Evolutionary conservation across 2,329 filamentous ascomycete species (phyloP).

Genomic region (Penicillium corylophilum): DNA sequence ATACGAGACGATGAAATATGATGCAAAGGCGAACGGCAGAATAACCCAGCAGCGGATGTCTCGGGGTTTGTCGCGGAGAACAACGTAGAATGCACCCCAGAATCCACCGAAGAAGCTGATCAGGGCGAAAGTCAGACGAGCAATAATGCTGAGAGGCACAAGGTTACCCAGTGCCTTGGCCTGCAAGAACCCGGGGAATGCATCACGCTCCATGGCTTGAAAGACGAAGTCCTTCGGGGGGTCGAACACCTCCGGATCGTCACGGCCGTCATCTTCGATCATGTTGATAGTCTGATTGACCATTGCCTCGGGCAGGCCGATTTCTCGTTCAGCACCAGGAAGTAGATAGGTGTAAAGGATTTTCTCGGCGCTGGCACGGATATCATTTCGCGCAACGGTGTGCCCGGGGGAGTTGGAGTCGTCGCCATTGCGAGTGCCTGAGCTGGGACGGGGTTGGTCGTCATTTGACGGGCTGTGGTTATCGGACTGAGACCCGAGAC

Average conservation of each 20-base stretch:
- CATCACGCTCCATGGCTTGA: slow-evolving; percentile 98
- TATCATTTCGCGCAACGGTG: slow-evolving; percentile 82
- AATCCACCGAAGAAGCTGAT: slow-evolving; percentile 86
- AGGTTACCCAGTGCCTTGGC: slow-evolving; percentile 95
- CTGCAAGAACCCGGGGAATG: slow-evolving; percentile 94
- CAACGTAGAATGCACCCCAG: slow-evolving; percentile 90
- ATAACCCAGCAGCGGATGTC: slow-evolving; percentile 82
- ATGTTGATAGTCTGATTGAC: slow-evolving; percentile 71
- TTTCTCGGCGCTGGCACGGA: slow-evolving; percentile 91
- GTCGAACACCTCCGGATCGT: slow-evolving; percentile 97
- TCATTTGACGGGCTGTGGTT: slow-evolving; percentile 45
- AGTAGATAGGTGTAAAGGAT: slow-evolving; percentile 98
- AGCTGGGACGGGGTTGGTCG: slow-evolving; percentile 55
- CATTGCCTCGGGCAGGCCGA: slow-evolving; percentile 85
- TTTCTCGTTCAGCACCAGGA: slow-evolving; percentile 93
- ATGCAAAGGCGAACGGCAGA: slow-evolving; percentile 84
- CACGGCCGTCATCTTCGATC: slow-evolving; percentile 86
- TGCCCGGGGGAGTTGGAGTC: slow-evolving; percentile 82
- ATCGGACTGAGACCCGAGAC: slow-evolving; percentile 49
- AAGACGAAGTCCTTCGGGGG: slow-evolving; percentile 98
- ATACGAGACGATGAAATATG: slow-evolving; percentile 86
- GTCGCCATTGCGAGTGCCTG: slow-evolving; percentile 56
- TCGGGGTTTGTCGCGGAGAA: slow-evolving; percentile 79
- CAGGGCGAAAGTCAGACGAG: slow-evolving; percentile 81
- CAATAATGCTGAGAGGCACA: slow-evolving; percentile 83